Conservation (phyloP, 106 monocot genomes). For the Iris macrosiphon region DNA sequence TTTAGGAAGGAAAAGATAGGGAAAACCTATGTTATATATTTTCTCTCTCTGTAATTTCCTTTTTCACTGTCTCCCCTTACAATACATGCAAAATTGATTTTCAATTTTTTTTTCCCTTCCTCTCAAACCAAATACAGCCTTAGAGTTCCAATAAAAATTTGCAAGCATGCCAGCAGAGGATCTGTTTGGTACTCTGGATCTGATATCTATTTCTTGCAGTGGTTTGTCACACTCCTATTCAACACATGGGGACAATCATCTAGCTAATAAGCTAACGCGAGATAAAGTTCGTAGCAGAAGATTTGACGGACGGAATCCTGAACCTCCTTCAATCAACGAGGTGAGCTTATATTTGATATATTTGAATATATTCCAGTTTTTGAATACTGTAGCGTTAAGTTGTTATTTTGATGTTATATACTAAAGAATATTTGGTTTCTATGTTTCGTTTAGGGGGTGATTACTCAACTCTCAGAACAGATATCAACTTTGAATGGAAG, state of each 20-base stretch:
- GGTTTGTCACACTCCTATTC: constrained; percentile 89
- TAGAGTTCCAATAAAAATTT: too few relatives aligned
- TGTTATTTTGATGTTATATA: background rate
- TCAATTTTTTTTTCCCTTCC: too few relatives aligned
- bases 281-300: constrained; percentile 44
- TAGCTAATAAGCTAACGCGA: constrained; percentile 53
- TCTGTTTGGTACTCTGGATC: too few relatives aligned
- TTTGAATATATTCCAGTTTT: too few relatives aligned
- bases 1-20: too few relatives aligned
- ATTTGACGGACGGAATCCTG: constrained; percentile 40
- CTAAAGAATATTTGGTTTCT: background rate
- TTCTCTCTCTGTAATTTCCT: too few relatives aligned
- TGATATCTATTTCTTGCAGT: constrained; percentile 26
- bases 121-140: too few relatives aligned
- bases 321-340: constrained; percentile 51
- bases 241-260: constrained; percentile 51
- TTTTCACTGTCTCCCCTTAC: too few relatives aligned
- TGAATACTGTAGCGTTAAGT: too few relatives aligned
- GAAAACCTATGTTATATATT: too few relatives aligned
- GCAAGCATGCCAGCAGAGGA: too few relatives aligned
- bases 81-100: too few relatives aligned
- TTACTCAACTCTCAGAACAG: constrained; percentile 77
- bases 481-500: constrained; percentile 83
- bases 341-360: constrained; percentile 20
- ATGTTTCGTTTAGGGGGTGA: constrained; percentile 35